These are phyloP conservation scores for Macrophomina tecta DNA, from an alignment of 2,329 filamentous ascomycete species.

Conservation along the genomic window DNA sequence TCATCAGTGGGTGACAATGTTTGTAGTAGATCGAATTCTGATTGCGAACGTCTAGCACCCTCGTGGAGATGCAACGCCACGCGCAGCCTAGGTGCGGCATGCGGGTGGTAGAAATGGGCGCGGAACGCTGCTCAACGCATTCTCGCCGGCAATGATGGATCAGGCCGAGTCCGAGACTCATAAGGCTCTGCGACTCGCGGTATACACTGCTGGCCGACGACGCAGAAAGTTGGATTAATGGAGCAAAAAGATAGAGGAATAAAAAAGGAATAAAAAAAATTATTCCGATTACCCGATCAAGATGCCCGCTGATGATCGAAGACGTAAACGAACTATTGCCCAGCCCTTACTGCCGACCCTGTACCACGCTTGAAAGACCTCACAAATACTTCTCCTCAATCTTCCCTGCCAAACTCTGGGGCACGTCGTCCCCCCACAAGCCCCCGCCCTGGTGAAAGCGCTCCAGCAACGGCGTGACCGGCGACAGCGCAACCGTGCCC, in stretches of 20 bases:
- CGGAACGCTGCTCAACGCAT: neutral
- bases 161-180: neutral
- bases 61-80: too few relatives aligned
- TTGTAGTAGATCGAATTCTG: too few relatives aligned
- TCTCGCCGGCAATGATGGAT: neutral
- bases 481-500: conserved; percentile 59
- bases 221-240: neutral
- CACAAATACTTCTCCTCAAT: conserved; percentile 21
- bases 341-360: neutral
- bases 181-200: neutral
- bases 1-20: too few relatives aligned
- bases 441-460: conserved; percentile 26
- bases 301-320: neutral
- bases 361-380: neutral
- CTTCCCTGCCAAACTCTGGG: conserved; percentile 13
- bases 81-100: neutral
- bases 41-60: too few relatives aligned
- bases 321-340: neutral
- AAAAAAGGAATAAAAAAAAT: neutral
- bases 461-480: conserved; percentile 59
- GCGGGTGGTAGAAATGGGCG: neutral
- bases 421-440: conserved; percentile 19
- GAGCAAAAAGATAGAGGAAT: neutral
- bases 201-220: neutral
- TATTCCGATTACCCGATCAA: neutral